phyloP scores from a whole-genome alignment of 345 rosid genomes.

The Carallia pectinifolia region DNA sequence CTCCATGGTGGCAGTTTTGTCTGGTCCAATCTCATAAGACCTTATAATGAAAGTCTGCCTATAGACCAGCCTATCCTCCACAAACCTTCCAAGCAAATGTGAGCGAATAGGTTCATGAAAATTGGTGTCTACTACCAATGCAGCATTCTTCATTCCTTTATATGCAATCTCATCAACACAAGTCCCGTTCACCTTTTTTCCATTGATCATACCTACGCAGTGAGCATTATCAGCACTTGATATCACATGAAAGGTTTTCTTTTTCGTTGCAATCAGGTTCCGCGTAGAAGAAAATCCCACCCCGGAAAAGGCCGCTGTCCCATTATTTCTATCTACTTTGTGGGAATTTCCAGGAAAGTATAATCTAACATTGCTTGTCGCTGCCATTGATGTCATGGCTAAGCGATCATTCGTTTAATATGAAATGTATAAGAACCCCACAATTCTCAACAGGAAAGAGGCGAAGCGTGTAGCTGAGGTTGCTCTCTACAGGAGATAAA shows the following conservation, averaged over 20 bases:
- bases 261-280: slow-evolving; percentile 7
- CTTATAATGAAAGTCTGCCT: slow-evolving; percentile 27
- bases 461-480: background rate
- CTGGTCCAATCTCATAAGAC: slow-evolving; percentile 32
- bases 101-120: slow-evolving; percentile 24
- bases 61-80: slow-evolving; percentile 13
- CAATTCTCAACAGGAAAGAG: background rate
- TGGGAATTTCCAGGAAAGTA: background rate
- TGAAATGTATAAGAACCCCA: background rate
- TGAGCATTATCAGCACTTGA: slow-evolving; percentile 15
- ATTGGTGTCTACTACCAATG: background rate
- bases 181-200: slow-evolving; percentile 31
- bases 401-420: background rate
- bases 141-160: slow-evolving; percentile 2
- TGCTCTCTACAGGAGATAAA: background rate
- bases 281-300: slow-evolving; percentile 9
- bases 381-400: slow-evolving; percentile 26
- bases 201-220: slow-evolving; percentile 25
- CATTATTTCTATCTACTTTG: slow-evolving; percentile 1
- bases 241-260: background rate
- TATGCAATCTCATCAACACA: slow-evolving; percentile 10
- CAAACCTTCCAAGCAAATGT: slow-evolving; percentile 24
- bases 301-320: slow-evolving; percentile 2
- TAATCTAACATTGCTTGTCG: slow-evolving; percentile 7
- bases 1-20: slow-evolving; percentile 31